Evolutionary conservation across 2,329 filamentous ascomycete species (phyloP).

Genomic region (Alternaria panax): DNA sequence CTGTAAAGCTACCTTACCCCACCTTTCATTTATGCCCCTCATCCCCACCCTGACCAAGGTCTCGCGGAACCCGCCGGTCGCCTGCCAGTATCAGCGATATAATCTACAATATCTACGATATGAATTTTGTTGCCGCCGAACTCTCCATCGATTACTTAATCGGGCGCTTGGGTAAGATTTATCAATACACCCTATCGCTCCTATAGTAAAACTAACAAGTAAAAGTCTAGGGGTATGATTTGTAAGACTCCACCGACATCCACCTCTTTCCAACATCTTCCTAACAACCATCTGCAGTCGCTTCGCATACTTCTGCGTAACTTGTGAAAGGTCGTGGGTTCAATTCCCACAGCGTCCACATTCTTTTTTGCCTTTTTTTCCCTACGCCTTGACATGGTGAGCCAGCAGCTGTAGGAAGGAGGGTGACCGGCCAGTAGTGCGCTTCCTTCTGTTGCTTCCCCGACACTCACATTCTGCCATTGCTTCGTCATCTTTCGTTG

Average conservation of each 20-base stretch:
- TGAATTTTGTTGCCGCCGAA: no score
- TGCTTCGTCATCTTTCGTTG: not conserved
- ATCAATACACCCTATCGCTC: no score
- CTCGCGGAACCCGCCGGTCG: not conserved
- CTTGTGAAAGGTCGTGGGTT: conserved; percentile 36
- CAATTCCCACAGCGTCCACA: conserved; percentile 36
- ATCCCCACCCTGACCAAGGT: not conserved
- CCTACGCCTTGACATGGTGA: not conserved
- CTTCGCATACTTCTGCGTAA: conserved; percentile 27
- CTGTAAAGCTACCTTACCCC: not conserved
- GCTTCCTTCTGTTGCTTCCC: not conserved
- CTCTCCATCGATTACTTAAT: conserved; percentile 12
- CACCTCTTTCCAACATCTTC: not conserved
- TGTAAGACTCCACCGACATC: not conserved
- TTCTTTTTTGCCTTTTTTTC: conserved; percentile 8
- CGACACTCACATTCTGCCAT: not conserved
- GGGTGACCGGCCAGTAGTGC: not conserved
- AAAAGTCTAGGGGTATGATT: conserved; percentile 21
- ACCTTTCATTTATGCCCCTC: not conserved
- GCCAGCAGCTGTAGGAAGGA: not conserved
- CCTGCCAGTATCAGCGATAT: no score
- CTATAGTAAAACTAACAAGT: not conserved
- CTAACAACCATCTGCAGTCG: conserved; percentile 12
- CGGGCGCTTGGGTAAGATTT: conserved; percentile 15
- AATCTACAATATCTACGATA: no score